phyloP scores from a whole-genome alignment of 2,329 filamentous ascomycete genomes.

The Sclerotinia spermophila region DNA sequence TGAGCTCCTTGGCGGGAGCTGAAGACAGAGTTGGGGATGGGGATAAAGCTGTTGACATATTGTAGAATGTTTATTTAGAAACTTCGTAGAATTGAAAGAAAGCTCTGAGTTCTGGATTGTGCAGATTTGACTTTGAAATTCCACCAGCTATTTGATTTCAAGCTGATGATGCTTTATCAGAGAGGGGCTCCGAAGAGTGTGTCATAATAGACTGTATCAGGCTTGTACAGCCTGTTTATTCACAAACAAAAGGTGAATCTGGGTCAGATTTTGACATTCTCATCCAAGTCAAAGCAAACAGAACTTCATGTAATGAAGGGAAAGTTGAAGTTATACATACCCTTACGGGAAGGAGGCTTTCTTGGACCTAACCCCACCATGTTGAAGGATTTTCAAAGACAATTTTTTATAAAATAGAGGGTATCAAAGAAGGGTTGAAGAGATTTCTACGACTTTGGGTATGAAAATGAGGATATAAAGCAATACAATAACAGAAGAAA shows the following conservation, averaged over 20 bases:
- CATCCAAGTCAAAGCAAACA: background rate
- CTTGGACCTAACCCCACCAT: conserved; percentile 65
- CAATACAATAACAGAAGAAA: background rate
- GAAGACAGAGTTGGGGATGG: background rate
- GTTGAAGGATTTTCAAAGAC: conserved; percentile 26
- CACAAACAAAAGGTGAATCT: background rate
- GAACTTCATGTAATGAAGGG: background rate
- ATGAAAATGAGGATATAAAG: background rate
- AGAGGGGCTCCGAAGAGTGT: background rate
- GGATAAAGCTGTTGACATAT: background rate
- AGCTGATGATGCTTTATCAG: background rate
- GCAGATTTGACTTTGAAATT: background rate
- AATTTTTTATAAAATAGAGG: background rate
- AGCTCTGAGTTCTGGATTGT: background rate
- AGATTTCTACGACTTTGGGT: background rate
- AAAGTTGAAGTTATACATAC: conserved; percentile 48
- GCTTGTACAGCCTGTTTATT: background rate
- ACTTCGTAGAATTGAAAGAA: background rate
- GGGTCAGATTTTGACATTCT: background rate
- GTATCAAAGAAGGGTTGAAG: background rate
- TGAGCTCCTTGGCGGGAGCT: background rate
- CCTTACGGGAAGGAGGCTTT: conserved; percentile 66
- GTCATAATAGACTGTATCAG: background rate
- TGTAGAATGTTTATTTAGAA: background rate
- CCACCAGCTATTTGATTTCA: background rate